Conservation (phyloP, 768 basidiomycete genomes). For the Collybia sp. region DNA sequence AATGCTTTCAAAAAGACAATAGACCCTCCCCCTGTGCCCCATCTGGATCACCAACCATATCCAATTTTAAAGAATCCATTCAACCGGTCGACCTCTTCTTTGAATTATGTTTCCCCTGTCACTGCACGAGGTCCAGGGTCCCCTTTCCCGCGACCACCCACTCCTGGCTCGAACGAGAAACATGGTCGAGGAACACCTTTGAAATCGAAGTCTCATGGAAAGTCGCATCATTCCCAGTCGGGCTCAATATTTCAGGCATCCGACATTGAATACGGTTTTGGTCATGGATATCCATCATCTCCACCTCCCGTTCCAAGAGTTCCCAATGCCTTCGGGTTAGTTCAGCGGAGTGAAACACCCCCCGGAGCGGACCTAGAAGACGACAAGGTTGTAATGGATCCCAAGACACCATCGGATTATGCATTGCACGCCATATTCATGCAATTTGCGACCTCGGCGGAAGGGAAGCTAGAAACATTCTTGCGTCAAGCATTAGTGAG, state of each 20-base stretch:
- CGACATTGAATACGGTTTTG: slow-evolving; percentile 61
- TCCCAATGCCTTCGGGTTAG: slow-evolving; percentile 52
- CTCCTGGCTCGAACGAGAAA: slow-evolving; percentile 47
- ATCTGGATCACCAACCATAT: slow-evolving; percentile 62
- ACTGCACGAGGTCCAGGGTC: slow-evolving; percentile 23
- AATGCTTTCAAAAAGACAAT: slow-evolving; percentile 78
- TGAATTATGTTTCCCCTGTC: slow-evolving; percentile 43
- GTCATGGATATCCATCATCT: slow-evolving; percentile 48
- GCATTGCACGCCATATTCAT: slow-evolving; percentile 87
- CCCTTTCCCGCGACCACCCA: slow-evolving; percentile 55
- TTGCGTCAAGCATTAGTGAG: slow-evolving; percentile 65
- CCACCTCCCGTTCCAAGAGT: slow-evolving; percentile 80
- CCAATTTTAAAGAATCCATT: slow-evolving; percentile 78
- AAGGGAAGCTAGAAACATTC: slow-evolving; percentile 75
- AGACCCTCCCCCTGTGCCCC: slow-evolving; percentile 75
- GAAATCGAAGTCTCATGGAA: slow-evolving; percentile 58
- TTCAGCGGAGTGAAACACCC: slow-evolving; percentile 47
- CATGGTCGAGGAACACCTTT: slow-evolving; percentile 28
- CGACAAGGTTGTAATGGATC: slow-evolving; percentile 64
- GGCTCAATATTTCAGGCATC: slow-evolving; percentile 71
- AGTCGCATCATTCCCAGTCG: slow-evolving; percentile 74
- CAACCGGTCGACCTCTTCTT: slow-evolving; percentile 76
- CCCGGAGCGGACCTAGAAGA: slow-evolving; percentile 52
- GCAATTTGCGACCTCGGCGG: slow-evolving; percentile 76
- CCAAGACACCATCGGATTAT: slow-evolving; percentile 83